Conservation (phyloP, 2,329 filamentous ascomycete genomes). For the Lizonia empirigonia region DNA sequence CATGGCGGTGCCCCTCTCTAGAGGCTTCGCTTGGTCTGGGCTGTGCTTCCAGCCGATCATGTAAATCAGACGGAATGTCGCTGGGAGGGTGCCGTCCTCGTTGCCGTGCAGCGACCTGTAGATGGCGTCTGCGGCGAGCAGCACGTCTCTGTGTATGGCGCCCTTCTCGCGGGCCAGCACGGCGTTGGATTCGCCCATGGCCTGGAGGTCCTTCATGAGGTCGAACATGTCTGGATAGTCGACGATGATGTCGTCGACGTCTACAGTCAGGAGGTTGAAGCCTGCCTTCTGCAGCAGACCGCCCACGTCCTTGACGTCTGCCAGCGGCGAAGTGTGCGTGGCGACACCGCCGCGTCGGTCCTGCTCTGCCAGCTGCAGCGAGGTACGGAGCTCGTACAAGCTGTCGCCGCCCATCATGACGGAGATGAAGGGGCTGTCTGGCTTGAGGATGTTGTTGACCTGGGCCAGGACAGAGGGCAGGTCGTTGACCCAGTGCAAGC, state of each 20-base stretch:
- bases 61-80: slow-evolving; percentile 93
- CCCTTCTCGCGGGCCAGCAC: slow-evolving; percentile 84
- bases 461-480: slow-evolving; percentile 83
- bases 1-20: slow-evolving; percentile 82
- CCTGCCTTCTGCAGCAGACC: slow-evolving; percentile 84
- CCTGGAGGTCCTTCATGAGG: slow-evolving; percentile 90
- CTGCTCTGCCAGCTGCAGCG: slow-evolving; percentile 87
- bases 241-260: slow-evolving; percentile 95
- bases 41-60: slow-evolving; percentile 99
- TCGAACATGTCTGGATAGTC: slow-evolving; percentile 90
- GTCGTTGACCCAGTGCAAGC: slow-evolving; percentile 97
- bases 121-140: slow-evolving; percentile 86
- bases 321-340: slow-evolving; percentile 87
- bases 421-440: slow-evolving; percentile 88
- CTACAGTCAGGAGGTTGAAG: slow-evolving; percentile 95
- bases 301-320: slow-evolving; percentile 89
- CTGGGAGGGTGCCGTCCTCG: slow-evolving; percentile 67
- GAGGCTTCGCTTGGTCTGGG: slow-evolving; percentile 75
- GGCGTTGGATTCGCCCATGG: slow-evolving; percentile 95
- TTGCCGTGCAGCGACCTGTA: slow-evolving; percentile 88
- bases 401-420: slow-evolving; percentile 97
- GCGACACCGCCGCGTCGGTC: slow-evolving; percentile 91
- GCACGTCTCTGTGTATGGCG: slow-evolving; percentile 75
- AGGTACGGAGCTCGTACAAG: slow-evolving; percentile 89
- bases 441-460: slow-evolving; percentile 85